Evolutionary conservation across 1,284 basidiomycete species (phyloP).

Genomic region (Volvariella surrecta): DNA sequence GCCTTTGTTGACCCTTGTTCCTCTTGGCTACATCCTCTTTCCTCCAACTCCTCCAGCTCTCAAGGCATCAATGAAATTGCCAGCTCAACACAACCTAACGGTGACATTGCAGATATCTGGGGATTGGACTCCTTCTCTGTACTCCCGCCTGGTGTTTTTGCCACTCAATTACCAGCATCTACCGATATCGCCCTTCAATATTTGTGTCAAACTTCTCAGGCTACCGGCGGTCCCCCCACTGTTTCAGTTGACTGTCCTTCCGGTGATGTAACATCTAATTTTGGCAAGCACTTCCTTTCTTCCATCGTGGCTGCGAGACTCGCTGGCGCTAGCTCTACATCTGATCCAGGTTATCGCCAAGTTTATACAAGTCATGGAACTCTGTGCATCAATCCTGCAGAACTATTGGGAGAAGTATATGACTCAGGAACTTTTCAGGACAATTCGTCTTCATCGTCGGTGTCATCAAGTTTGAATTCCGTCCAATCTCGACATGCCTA

Average conservation of each 20-base stretch:
- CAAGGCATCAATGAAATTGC: no score
- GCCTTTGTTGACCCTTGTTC: no score
- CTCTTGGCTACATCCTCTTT: no score
- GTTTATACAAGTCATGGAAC: background rate
- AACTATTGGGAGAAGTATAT: conserved; percentile 12
- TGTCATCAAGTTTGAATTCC: background rate
- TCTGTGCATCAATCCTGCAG: conserved; percentile 36
- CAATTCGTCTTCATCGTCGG: background rate
- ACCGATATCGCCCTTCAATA: conserved; percentile 22
- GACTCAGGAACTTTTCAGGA: background rate
- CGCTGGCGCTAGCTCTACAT: background rate
- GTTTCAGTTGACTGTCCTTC: background rate
- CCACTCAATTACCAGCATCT: conserved; percentile 23
- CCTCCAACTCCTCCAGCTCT: no score
- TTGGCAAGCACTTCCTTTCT: background rate
- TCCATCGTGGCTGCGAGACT: background rate
- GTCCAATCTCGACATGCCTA: background rate
- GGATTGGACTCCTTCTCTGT: conserved; percentile 15
- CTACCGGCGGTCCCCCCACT: background rate
- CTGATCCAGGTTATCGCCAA: background rate
- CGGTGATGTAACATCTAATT: conserved; percentile 3
- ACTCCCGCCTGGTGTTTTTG: conserved; percentile 20
- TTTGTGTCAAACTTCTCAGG: conserved; percentile 8
- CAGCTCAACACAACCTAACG: no score
- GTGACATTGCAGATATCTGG: conserved; percentile 17